Conservation (phyloP, 2,329 filamentous ascomycete species). For the Penicillium aurantiogriseum region DNA sequence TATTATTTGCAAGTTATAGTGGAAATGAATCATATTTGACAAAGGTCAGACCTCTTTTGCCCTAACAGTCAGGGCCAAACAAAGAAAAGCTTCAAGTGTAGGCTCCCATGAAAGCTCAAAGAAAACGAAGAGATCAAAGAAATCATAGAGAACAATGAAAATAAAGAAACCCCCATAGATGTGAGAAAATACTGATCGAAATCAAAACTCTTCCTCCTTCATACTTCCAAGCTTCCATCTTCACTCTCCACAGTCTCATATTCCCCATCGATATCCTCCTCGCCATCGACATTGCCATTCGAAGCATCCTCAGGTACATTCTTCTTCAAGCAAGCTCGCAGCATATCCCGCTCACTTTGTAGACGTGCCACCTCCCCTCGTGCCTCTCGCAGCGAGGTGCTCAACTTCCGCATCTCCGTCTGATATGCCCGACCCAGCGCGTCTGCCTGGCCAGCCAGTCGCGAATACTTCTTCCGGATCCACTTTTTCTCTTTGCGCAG, state of each 20-base stretch:
- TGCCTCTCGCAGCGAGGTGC: slow-evolving; percentile 5
- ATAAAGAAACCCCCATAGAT: neutral
- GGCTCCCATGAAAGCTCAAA: neutral
- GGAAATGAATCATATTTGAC: neutral
- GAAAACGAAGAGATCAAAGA: neutral
- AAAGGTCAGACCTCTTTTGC: neutral
- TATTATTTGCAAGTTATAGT: neutral
- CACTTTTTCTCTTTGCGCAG: slow-evolving; percentile 21
- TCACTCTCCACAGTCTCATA: neutral
- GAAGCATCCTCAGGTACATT: too few species aligned
- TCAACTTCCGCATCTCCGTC: slow-evolving; percentile 10
- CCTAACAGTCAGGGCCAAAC: neutral
- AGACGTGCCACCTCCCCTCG: neutral
- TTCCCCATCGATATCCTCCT: neutral
- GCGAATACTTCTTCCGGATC: slow-evolving; percentile 23
- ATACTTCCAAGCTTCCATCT: too few species aligned
- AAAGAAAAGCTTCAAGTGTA: neutral
- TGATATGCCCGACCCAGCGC: slow-evolving; percentile 16
- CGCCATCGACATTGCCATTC: neutral
- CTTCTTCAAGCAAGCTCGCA: neutral
- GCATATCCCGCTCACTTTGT: slow-evolving; percentile 3
- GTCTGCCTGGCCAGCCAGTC: slow-evolving; percentile 18
- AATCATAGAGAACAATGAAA: neutral
- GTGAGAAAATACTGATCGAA: neutral
- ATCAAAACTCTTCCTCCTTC: neutral